These are phyloP conservation scores for Kandelia obovata DNA, from an alignment of 345 rosid genomes.

Conservation along the genomic window DNA sequence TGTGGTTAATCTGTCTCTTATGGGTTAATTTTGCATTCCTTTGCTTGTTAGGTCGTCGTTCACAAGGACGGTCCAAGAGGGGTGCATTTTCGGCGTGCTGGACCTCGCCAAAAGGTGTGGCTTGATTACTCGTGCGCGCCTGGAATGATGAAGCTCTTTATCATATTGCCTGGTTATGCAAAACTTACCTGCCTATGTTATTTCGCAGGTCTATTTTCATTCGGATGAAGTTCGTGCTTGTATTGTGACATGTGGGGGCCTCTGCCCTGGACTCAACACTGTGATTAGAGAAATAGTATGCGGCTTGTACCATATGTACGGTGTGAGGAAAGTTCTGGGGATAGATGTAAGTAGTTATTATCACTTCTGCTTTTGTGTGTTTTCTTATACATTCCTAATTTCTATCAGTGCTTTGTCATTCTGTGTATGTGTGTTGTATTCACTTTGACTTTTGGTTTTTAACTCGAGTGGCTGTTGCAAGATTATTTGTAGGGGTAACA, in stretches of 20 bases:
- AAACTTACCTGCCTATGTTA: not conserved
- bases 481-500: no score
- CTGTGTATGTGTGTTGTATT: not conserved
- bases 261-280: slow-evolving; percentile 85
- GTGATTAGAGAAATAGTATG: slow-evolving; percentile 80
- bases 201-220: slow-evolving; percentile 59
- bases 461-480: no score
- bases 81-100: slow-evolving; percentile 80
- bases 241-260: slow-evolving; percentile 82
- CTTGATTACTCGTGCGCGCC: not conserved
- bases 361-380: not conserved
- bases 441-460: not conserved
- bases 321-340: slow-evolving; percentile 68
- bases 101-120: slow-evolving; percentile 81
- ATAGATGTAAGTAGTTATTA: slow-evolving; percentile 50
- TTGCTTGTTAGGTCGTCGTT: slow-evolving; percentile 50
- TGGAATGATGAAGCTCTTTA: not conserved
- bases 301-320: slow-evolving; percentile 69
- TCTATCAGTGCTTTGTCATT: not conserved
- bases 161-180: not conserved
- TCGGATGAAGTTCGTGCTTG: slow-evolving; percentile 79
- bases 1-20: no score
- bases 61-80: slow-evolving; percentile 80
- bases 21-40: not conserved
- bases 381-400: not conserved